Evolutionary conservation across 441 rosid genomes (phyloP), one percentile per base, ranked within the genome.

Genomic region (Adansonia rubrostipa): DNA sequence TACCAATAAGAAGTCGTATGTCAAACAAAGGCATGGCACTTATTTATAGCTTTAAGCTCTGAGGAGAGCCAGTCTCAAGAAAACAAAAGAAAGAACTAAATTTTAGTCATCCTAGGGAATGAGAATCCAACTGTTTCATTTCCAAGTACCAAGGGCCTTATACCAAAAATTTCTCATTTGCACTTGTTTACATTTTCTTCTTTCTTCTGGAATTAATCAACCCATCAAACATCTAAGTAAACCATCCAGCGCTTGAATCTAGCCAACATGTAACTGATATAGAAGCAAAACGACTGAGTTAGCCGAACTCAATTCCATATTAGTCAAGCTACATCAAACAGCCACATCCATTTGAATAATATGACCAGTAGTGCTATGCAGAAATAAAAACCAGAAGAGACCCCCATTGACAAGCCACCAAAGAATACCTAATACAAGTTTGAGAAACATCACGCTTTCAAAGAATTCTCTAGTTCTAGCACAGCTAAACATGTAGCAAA

Each of bases 141-240:
- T 61, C 45, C 67, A 63, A 63, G 67, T 67, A 36, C 9, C 54
- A 44, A 67, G 53, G 2, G 15, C 72, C 50, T 67, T 67, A 67
- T 2, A 20, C 11, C 17, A 67, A 44, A 19, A 44, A 19, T 19
- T 36, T 45, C 33, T 67, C 72, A 67, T 45, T 67, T 67, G n/a
- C 72, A 19, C 72, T 45, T 6, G 9, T 63, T 63, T 62, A 10
- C 13, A 60, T 10, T 58, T 14, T 58, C 63, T 22, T 60, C 36
- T 10, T 22, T 42, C 70, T 40, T 65, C 70, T 40, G 50, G 50
- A 42, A 65, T 40, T 40, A n/a, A 65, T 65, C 47, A 40, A 40
- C 70, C 6, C 50, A 1, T 64, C 48, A 64, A n/a, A 64, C 22
- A 15, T 65, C 70, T n/a, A 44, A 67, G 53, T 9, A 17, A 44